Evolutionary conservation across 2,329 filamentous ascomycete species (phyloP).

Genomic region (Diaporthe caulivora): DNA sequence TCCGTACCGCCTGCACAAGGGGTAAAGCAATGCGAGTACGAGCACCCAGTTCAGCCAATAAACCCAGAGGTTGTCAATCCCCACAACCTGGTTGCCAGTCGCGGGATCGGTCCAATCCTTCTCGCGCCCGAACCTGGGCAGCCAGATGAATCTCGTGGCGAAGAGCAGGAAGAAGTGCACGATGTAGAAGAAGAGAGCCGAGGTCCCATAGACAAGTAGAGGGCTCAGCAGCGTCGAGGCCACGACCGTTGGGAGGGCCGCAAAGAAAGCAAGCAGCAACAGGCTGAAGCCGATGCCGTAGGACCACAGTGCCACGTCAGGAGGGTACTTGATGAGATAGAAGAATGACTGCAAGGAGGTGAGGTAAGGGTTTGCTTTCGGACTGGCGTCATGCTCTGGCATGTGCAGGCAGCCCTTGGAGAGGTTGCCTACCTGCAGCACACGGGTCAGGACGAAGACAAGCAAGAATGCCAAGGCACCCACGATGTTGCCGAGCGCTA

Average conservation of each 20-base stretch:
- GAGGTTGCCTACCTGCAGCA: constrained; percentile 58
- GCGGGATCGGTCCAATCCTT: constrained; percentile 45
- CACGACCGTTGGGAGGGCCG: constrained; percentile 48
- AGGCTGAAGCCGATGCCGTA: constrained; percentile 55
- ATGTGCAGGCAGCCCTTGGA: constrained; percentile 57
- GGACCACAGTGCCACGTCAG: constrained; percentile 60
- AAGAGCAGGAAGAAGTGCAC: constrained; percentile 53
- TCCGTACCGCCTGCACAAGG: constrained; percentile 56
- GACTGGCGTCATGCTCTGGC: constrained; percentile 50
- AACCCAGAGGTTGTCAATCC: constrained; percentile 53
- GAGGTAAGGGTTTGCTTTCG: constrained; percentile 55
- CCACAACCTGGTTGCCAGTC: constrained; percentile 45
- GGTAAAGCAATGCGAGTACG: constrained; percentile 55
- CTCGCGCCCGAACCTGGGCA: constrained; percentile 51
- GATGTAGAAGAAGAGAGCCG: constrained; percentile 61
- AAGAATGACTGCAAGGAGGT: constrained; percentile 57
- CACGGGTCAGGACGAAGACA: constrained; percentile 56
- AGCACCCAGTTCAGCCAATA: constrained; percentile 54
- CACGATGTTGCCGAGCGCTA: constrained; percentile 47
- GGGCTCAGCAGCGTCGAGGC: constrained; percentile 48
- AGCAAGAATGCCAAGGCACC: constrained; percentile 49
- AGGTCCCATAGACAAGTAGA: constrained; percentile 59
- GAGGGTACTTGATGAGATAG: constrained; percentile 61
- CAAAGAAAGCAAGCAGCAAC: constrained; percentile 54
- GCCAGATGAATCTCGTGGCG: constrained; percentile 43